Percentiles rank a stretch among this genome's conserved stretches.
Evolutionary conservation across 2,329 filamentous ascomycete species (phyloP).

Genomic region (Colletotrichum liriopes): DNA sequence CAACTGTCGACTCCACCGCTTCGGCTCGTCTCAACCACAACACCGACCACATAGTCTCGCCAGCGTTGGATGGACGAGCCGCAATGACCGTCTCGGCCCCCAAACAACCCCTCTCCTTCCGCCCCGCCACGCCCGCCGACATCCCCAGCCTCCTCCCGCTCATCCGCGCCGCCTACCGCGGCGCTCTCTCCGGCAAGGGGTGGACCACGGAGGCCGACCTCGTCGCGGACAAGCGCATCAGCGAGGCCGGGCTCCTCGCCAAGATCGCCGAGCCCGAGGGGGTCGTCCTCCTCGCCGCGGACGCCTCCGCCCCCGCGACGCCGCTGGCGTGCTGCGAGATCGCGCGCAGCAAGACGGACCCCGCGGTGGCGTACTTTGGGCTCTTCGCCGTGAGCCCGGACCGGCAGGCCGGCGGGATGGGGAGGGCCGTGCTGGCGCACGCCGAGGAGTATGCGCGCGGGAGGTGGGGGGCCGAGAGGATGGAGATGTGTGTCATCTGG

Average conservation of each 20-base stretch:
- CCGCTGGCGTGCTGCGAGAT: slow-evolving; percentile 64
- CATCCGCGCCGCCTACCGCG: slow-evolving; percentile 62
- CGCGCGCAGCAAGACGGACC: slow-evolving; percentile 38
- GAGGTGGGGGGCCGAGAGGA: slow-evolving; percentile 50
- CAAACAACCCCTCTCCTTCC: slow-evolving; percentile 49
- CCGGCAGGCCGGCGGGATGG: slow-evolving; percentile 61
- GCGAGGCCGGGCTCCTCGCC: slow-evolving; percentile 51
- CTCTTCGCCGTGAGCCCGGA: slow-evolving; percentile 64
- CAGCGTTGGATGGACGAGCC: no score
- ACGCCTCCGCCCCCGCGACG: slow-evolving; percentile 39
- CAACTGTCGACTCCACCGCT: background rate
- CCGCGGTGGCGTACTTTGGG: slow-evolving; percentile 56
- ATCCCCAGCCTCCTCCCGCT: slow-evolving; percentile 54
- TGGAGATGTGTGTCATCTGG: slow-evolving; percentile 64
- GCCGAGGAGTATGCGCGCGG: slow-evolving; percentile 58
- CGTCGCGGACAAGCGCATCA: slow-evolving; percentile 61
- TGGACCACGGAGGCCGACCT: slow-evolving; percentile 66
- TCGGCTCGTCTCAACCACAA: background rate
- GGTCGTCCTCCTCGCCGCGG: slow-evolving; percentile 56
- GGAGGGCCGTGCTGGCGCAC: slow-evolving; percentile 56
- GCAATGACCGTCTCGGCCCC: slow-evolving; percentile 16
- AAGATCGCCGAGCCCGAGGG: slow-evolving; percentile 59
- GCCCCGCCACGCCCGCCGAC: slow-evolving; percentile 54
- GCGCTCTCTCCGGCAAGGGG: slow-evolving; percentile 56
- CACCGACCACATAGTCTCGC: no score